phyloP scores from a whole-genome alignment of 371 early-diverging fungal genomes.

The Fennellomyces sp. region DNA sequence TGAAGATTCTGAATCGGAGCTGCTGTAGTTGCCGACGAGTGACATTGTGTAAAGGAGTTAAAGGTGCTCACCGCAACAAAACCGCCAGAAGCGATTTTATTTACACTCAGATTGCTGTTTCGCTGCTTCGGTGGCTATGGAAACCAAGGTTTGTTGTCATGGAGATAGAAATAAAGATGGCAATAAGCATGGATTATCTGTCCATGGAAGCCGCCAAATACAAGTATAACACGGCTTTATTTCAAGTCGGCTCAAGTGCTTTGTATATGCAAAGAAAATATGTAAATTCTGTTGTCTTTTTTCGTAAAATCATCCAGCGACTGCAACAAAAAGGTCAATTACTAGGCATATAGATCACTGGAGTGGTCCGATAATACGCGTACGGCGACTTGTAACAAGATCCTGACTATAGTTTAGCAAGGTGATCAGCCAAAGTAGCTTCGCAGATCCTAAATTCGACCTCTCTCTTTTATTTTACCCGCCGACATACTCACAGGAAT shows the following conservation, averaged over 20 bases:
- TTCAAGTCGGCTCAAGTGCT: too few relatives aligned
- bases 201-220: too few relatives aligned
- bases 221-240: too few relatives aligned
- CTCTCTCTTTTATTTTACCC: not conserved
- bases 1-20: slow-evolving; percentile 22
- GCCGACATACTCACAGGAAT: not conserved
- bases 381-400: not conserved
- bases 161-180: too few relatives aligned
- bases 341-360: not conserved
- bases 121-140: not conserved
- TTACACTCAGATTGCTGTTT: not conserved
- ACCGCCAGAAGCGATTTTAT: not conserved
- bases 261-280: too few relatives aligned
- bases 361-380: not conserved
- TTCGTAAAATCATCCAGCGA: too few relatives aligned
- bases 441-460: too few relatives aligned
- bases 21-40: slow-evolving; percentile 21
- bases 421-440: too few relatives aligned
- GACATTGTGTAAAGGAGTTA: slow-evolving; percentile 5
- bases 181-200: too few relatives aligned
- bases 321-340: too few relatives aligned
- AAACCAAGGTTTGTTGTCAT: not conserved
- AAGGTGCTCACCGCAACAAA: not conserved
- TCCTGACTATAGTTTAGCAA: too few relatives aligned
- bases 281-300: too few relatives aligned